These are phyloP conservation scores for Claviceps maximensis DNA, from an alignment of 2,329 filamentous ascomycete species.

Conservation along the genomic window DNA sequence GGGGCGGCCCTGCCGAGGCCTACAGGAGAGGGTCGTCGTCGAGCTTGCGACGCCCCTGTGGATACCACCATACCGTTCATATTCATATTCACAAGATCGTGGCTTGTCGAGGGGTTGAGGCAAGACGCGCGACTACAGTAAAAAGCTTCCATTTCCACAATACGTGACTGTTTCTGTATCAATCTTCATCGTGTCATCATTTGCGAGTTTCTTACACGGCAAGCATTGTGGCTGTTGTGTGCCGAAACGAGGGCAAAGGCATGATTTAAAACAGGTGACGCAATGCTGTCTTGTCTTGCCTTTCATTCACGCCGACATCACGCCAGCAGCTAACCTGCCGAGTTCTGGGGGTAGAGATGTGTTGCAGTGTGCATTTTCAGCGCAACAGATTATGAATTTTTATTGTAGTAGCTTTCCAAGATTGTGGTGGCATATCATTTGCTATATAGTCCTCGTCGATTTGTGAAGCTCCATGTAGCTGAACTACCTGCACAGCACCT, in stretches of 20 bases:
- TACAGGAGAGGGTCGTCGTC: neutral
- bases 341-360: neutral
- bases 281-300: neutral
- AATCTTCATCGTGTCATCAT: neutral
- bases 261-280: neutral
- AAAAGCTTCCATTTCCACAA: neutral
- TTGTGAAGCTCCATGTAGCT: neutral
- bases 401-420: neutral
- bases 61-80: neutral
- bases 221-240: neutral
- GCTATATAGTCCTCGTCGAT: neutral
- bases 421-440: neutral
- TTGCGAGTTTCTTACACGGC: neutral
- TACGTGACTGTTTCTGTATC: neutral
- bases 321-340: neutral
- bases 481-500: neutral
- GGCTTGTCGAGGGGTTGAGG: too few species aligned
- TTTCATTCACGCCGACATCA: neutral
- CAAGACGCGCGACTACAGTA: too few species aligned
- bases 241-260: neutral
- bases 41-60: neutral
- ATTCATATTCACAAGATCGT: too few species aligned
- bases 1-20: neutral
- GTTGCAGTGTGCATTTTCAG: neutral
- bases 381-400: neutral